Evolutionary conservation across 1,284 basidiomycete species (phyloP), one percentile per base, ranked within the genome.

Genomic region (Phenoliferia sp.): DNA sequence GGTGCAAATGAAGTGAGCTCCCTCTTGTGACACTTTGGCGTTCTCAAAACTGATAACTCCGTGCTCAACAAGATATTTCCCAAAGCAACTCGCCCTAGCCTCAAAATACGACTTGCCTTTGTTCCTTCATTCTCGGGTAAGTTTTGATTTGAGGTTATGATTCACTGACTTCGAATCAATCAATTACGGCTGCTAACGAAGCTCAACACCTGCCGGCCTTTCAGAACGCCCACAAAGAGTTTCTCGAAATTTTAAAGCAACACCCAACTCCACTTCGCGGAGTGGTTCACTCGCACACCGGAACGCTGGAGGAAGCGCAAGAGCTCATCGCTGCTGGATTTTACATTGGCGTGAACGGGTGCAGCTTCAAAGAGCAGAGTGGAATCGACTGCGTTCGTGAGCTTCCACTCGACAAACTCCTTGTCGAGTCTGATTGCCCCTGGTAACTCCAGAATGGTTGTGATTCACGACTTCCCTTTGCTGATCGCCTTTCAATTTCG

Each of bases 221-320:
- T 19, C 48, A 52, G 48, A 52, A 52, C 31, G 86, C 89, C 0
- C 89, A 91, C 74, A 73, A 77, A 0, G 92, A 94, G 75, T 84
- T 90, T 69, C 87, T 91, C 36, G 76, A 79, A 2, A 88, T 93
- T 22, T 82, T 90, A 66, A 78, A 56, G 71, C 75, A 22, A 74
- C 76, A 39, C 77, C 57, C 36, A 19, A 59, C 62, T 3, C 59
- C 64, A 85, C 83, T 82, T 55, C 85, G 89, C 15, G 90, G 89
- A 0, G 90, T 94, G 10, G 90, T 92, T 10, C 93, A 94, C 79
- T 90, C 88, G 73, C 93, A 93, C 79, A 93, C 91, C 0, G 92
- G 92, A 0, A 85, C 84, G 0, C 71, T 77, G 1, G 83, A 84
- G 31, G 90, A 94, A 77, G 85, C 85, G 58, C 75, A 80, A 10